phyloP scores from a whole-genome alignment of 1,284 basidiomycete species.

The Phellopilus nigrolimitatus region DNA sequence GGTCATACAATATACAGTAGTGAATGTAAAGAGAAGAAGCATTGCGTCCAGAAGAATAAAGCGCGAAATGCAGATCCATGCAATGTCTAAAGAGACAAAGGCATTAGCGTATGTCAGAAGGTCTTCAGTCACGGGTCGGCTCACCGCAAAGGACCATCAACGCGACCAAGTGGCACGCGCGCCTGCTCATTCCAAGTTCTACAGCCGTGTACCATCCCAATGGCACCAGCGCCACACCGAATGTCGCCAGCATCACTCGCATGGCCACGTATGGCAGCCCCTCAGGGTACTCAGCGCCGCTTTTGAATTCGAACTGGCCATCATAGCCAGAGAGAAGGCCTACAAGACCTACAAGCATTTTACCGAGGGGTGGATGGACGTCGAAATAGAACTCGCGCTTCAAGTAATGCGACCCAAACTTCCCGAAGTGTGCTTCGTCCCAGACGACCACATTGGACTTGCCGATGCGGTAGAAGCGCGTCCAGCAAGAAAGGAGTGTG shows the following conservation, averaged over 20 bases:
- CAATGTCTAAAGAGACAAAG: constrained; percentile 62
- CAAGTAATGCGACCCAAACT: constrained; percentile 95
- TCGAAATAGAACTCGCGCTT: constrained; percentile 96
- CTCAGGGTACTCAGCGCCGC: constrained; percentile 81
- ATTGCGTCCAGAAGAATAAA: constrained; percentile 98
- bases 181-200: constrained; percentile 90
- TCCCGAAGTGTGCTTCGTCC: constrained; percentile 99
- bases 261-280: constrained; percentile 90
- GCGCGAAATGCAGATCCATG: constrained; percentile 93
- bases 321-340: constrained; percentile 91
- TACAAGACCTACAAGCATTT: constrained; percentile 96
- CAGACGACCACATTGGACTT: constrained; percentile 85
- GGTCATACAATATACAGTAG: constrained; percentile 90
- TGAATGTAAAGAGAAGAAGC: constrained; percentile 97
- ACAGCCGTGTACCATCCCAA: constrained; percentile 95
- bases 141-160: constrained; percentile 89
- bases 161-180: constrained; percentile 87
- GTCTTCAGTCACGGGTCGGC: constrained; percentile 25
- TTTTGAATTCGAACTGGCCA: constrained; percentile 92
- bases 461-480: constrained; percentile 94
- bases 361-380: constrained; percentile 97
- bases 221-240: constrained; percentile 94
- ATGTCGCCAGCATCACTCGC: constrained; percentile 91
- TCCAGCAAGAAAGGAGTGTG: constrained; percentile 90
- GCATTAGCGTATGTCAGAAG: neutral